Base-by-base conservation (phyloP, 495 filamentous ascomycete genomes). In the Sabuloglossum arenarium region DNA sequence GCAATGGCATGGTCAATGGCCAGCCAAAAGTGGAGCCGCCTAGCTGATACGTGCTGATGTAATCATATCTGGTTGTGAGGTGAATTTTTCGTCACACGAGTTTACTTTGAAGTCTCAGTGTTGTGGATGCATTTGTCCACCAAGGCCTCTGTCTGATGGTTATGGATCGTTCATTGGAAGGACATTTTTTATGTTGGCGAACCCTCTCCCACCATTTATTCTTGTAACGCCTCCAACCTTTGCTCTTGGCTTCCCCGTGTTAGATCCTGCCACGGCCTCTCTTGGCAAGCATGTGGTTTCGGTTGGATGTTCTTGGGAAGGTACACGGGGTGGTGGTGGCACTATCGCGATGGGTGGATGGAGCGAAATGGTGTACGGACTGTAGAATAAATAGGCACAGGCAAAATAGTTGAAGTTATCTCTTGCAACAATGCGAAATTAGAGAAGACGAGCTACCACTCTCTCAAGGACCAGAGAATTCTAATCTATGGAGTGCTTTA, bases 1-100 rank as follows among this genome's bases (percentile, higher is more conserved):
- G 43, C 43, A 56, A 45, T 24, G 39, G 34, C 8, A 53, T 56
- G 55, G 55, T 45, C 16, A 56, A 56, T 45, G 55, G 55, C 3
- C 55, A 46, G 24, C 43, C 55, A 14, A 56, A 56, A 42, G 34
- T 50, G 2, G 55, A 56, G 37, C 25, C 47, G 6, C 5, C 47
- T 14, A 51, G 47, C 16, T 51, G 28, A 51, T 23, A 23, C 39
- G 10, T 21, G 9, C 19, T 43, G n/a, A 43, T 43, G n/a, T 43
- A 43, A 3, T 43, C 25, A n/a, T 51, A 10, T 47, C n/a, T 3
- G 45, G 21, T 9, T 29, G 47, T 16, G 16, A 27, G 24, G 14
- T 23, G 25, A 14, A 11, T 29, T 9, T 29, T 51, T 29, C 24
- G 24, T 14, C 23, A 5, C 47, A 51, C 25, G 47, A 51, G 25